Percentiles rank a stretch among this genome's conserved stretches.
Evolutionary conservation across 108 stramenopile genomes (phyloP).

Genomic region (Skeletonema menzelii): DNA sequence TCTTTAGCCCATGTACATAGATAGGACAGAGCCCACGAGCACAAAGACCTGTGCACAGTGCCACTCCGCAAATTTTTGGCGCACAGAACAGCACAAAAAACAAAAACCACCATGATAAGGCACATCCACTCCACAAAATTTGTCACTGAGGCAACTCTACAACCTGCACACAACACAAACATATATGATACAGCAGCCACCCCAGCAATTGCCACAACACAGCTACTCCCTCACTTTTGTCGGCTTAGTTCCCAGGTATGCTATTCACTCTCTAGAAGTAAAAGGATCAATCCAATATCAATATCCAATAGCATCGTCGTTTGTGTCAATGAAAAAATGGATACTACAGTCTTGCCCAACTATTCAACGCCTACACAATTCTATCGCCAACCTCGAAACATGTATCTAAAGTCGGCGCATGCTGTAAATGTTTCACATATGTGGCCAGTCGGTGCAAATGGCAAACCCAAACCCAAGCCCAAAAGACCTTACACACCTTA

Average conservation of each 20-base stretch:
- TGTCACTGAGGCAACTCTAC: background rate
- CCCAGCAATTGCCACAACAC: background rate
- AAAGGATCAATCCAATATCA: too few relatives aligned
- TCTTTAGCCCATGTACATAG: too few relatives aligned
- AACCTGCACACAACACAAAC: background rate
- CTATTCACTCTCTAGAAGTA: too few relatives aligned
- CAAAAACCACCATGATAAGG: background rate
- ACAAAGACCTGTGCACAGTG: too few relatives aligned
- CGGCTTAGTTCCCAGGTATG: background rate
- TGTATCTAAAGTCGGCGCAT: background rate
- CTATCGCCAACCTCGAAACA: background rate
- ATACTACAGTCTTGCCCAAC: background rate
- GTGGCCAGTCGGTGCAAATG: background rate
- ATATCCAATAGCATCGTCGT: too few relatives aligned
- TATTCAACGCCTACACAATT: background rate
- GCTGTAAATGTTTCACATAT: background rate
- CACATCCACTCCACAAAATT: background rate
- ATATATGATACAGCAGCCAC: background rate
- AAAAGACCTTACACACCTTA: conserved; percentile 41
- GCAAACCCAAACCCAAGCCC: conserved; percentile 20
- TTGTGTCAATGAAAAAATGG: too few relatives aligned
- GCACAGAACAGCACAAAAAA: background rate
- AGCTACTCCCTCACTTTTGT: background rate
- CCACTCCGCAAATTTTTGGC: background rate
- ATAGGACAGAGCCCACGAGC: too few relatives aligned